Evolutionary conservation across 352 stramenopile species (phyloP).

Genomic region (Pythium brachiatum): DNA sequence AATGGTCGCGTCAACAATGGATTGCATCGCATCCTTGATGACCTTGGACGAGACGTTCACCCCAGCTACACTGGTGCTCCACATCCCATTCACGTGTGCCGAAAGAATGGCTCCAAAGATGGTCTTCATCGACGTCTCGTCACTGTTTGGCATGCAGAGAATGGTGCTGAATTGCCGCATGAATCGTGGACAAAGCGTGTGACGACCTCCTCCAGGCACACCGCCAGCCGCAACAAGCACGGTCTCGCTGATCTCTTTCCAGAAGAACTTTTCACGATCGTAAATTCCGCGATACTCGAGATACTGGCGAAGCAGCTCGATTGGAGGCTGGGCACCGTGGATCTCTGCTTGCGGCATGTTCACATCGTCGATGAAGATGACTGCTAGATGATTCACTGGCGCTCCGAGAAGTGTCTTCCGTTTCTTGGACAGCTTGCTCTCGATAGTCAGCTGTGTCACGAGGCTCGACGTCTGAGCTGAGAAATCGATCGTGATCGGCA

Average conservation of each 20-base stretch:
- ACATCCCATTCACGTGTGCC: slow-evolving; percentile 33
- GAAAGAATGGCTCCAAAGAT: slow-evolving; percentile 90
- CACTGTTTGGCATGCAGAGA: slow-evolving; percentile 68
- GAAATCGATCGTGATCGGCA: slow-evolving; percentile 74
- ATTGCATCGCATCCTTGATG: slow-evolving; percentile 48
- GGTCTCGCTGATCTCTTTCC: slow-evolving; percentile 69
- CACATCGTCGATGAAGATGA: slow-evolving; percentile 90
- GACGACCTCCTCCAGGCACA: slow-evolving; percentile 53
- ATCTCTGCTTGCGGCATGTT: slow-evolving; percentile 87
- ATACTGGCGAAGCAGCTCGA: slow-evolving; percentile 75
- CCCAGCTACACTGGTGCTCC: slow-evolving; percentile 16
- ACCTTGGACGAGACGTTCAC: slow-evolving; percentile 25
- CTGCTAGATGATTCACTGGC: slow-evolving; percentile 58
- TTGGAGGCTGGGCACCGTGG: slow-evolving; percentile 67
- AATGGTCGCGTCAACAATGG: slow-evolving; percentile 61
- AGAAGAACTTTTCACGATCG: slow-evolving; percentile 82
- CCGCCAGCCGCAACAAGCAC: slow-evolving; percentile 67
- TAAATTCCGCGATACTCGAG: slow-evolving; percentile 75
- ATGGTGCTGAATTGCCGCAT: slow-evolving; percentile 65
- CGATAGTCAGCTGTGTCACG: slow-evolving; percentile 81
- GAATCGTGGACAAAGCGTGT: slow-evolving; percentile 57
- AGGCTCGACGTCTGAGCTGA: slow-evolving; percentile 84
- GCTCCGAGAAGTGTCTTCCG: slow-evolving; percentile 90
- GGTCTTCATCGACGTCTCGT: slow-evolving; percentile 71
- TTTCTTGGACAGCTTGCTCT: slow-evolving; percentile 91